phyloP scores from a whole-genome alignment of 495 filamentous ascomycete genomes.

The Jackrogersella multiformis region DNA sequence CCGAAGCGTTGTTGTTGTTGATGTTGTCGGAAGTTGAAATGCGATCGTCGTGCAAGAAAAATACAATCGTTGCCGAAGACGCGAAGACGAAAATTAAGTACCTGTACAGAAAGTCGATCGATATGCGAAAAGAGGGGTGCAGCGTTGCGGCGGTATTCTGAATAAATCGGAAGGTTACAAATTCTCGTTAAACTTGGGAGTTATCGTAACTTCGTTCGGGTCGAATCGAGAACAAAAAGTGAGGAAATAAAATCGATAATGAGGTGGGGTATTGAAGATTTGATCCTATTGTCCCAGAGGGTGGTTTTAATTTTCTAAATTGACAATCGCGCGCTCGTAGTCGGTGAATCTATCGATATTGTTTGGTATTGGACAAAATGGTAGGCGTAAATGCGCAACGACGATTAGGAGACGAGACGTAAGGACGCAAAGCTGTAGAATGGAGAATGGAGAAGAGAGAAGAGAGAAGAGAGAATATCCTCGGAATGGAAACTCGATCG shows the following conservation, averaged over 20 bases:
- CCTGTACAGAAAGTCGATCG: constrained; percentile 10
- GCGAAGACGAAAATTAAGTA: constrained; percentile 31
- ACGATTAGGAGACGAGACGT: constrained; percentile 25
- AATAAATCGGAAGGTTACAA: constrained; percentile 26
- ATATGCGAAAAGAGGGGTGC: constrained; percentile 22
- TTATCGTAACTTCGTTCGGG: constrained; percentile 34
- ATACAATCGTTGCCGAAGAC: constrained; percentile 26
- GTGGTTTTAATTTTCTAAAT: constrained; percentile 16
- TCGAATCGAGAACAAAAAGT: constrained; percentile 26
- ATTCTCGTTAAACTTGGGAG: constrained; percentile 19
- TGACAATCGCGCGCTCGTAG: constrained; percentile 34
- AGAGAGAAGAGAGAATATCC: too few relatives aligned
- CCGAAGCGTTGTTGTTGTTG: constrained; percentile 2
- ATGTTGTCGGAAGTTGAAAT: constrained; percentile 18
- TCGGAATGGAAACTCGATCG: constrained; percentile 19
- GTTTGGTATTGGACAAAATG: constrained; percentile 8
- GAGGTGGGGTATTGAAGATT: constrained; percentile 33
- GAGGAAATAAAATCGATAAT: not conserved
- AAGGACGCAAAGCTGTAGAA: constrained; percentile 31
- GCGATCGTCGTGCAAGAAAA: constrained; percentile 37
- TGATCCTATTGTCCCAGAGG: constrained; percentile 24
- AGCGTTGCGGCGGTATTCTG: constrained; percentile 7
- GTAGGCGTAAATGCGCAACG: constrained; percentile 31
- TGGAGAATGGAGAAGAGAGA: too few relatives aligned
- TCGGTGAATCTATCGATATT: constrained; percentile 39